Conservation (phyloP, 164 flowering plant genomes). For the Amborella trichopoda region DNA sequence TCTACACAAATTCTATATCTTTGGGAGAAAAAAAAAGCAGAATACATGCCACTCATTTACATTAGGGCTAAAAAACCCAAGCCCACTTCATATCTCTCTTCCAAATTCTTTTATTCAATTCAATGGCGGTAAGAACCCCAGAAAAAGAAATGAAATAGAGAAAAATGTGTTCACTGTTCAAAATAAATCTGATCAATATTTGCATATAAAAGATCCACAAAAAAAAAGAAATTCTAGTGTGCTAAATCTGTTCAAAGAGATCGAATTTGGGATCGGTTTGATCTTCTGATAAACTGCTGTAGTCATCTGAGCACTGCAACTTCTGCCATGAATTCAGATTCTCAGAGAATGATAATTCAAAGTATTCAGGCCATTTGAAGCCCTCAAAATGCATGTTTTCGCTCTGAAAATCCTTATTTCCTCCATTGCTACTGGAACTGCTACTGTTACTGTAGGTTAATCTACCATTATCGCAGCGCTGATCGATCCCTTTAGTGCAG, state of each 20-base stretch:
- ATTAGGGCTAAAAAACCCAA: too few relatives aligned
- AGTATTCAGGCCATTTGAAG: slow-evolving; percentile 14
- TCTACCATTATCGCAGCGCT: slow-evolving; percentile 23
- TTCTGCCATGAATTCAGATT: slow-evolving; percentile 32
- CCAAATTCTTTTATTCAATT: too few relatives aligned
- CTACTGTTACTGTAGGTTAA: slow-evolving; percentile 36
- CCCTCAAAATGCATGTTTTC: slow-evolving; percentile 33
- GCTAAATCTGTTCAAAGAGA: slow-evolving; percentile 38
- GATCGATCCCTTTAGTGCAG: slow-evolving; percentile 11
- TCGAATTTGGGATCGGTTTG: slow-evolving; percentile 27
- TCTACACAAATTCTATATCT: too few relatives aligned
- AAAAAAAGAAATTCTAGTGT: too few relatives aligned
- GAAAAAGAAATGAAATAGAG: too few relatives aligned
- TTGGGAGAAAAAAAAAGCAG: too few relatives aligned
- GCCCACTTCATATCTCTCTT: too few relatives aligned
- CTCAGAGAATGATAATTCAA: slow-evolving; percentile 30
- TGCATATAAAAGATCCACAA: too few relatives aligned
- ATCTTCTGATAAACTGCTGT: slow-evolving; percentile 38
- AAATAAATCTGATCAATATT: too few relatives aligned
- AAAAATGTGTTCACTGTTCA: too few relatives aligned
- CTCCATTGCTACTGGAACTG: slow-evolving; percentile 20
- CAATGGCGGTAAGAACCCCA: too few relatives aligned
- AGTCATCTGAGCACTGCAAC: slow-evolving; percentile 26
- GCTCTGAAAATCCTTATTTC: slow-evolving; percentile 19
- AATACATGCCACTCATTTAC: too few relatives aligned